Conservation (phyloP, 1,284 basidiomycete species). For the Cronartium quercuum region DNA sequence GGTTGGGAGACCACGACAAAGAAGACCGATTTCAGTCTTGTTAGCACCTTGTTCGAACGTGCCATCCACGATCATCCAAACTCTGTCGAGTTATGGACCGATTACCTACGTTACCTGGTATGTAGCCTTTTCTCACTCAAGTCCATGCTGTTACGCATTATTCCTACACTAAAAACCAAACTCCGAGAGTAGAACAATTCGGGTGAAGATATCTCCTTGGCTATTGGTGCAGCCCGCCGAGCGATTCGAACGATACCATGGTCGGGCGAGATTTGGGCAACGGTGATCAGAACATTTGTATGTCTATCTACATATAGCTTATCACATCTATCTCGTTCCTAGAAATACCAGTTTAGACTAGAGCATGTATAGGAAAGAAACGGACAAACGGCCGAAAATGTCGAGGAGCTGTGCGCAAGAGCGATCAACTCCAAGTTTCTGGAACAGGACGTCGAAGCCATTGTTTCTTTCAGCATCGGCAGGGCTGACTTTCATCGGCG, state of each 20-base stretch:
- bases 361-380: slow-evolving; percentile 18
- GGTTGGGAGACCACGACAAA: slow-evolving; percentile 30
- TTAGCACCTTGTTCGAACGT: slow-evolving; percentile 25
- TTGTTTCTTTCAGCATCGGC: slow-evolving; percentile 33
- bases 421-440: slow-evolving; percentile 30
- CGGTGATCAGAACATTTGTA: slow-evolving; percentile 25
- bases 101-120: slow-evolving; percentile 30
- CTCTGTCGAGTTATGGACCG: slow-evolving; percentile 25
- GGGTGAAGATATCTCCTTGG: slow-evolving; percentile 2
- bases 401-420: slow-evolving; percentile 20
- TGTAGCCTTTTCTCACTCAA: not conserved
- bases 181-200: slow-evolving; percentile 15
- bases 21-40: slow-evolving; percentile 13
- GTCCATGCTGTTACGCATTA: too few species aligned
- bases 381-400: slow-evolving; percentile 27
- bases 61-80: slow-evolving; percentile 30
- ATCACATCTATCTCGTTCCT: not conserved
- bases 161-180: too few species aligned
- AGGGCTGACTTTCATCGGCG: slow-evolving; percentile 36
- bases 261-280: slow-evolving; percentile 34
- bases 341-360: not conserved
- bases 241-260: slow-evolving; percentile 27
- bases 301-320: not conserved
- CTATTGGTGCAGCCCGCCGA: slow-evolving; percentile 3
- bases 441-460: slow-evolving; percentile 20